Evolutionary conservation across 2,329 filamentous ascomycete species (phyloP), one percentile per base, ranked within the genome.

Genomic region (Aulographum hederae): DNA sequence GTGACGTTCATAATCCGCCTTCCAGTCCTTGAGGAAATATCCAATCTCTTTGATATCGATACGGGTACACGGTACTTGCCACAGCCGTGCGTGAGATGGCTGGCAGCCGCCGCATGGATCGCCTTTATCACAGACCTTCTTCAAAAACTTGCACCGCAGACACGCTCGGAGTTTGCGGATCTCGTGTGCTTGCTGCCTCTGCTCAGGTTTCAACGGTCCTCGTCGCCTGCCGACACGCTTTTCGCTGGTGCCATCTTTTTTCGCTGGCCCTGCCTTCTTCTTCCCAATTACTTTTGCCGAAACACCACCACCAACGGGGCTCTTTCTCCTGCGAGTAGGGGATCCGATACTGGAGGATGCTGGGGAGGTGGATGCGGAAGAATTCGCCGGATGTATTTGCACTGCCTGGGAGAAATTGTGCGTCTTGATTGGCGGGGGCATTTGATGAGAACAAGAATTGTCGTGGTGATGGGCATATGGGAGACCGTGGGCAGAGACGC

Each of bases 1-100:
- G 51, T 94, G 85, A 43, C 84, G 77, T 58, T 93, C 84, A 46
- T 89, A 93, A 53, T 95, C 86, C 28, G 84, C 85, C 59, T 86
- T 92, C 85, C 85, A 95, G 56, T 94, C 86, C 65, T 94, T 94
- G 80, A 94, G 89, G 64, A 95, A 95, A 57, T 91, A 93, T 27
- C 74, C 80, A 46, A 95, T 92, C 47, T 95, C 86, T 67, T 93
- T 94, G 65, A 95, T 95, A 54, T 94, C 86, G 48, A 94, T 93
- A 38, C 86, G 79, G 26, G 86, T 95, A 65, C 86, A 95, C 38
- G 86, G 86, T 28, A 95, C 86, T 58, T 94, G 85, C 86, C 86
- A 95, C 32, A 95, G 66, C 40, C 86, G 76, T 39, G 86, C 86
- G 54, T 95, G 86, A 14, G 85, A 92, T 31, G 86, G 86, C 60